A percentile compares a stretch with the other conserved stretches of the same genome.
These are phyloP conservation scores for Ophiostoma novo-ulmi DNA, from an alignment of 2,329 filamentous ascomycete species.

Conservation along the genomic window DNA sequence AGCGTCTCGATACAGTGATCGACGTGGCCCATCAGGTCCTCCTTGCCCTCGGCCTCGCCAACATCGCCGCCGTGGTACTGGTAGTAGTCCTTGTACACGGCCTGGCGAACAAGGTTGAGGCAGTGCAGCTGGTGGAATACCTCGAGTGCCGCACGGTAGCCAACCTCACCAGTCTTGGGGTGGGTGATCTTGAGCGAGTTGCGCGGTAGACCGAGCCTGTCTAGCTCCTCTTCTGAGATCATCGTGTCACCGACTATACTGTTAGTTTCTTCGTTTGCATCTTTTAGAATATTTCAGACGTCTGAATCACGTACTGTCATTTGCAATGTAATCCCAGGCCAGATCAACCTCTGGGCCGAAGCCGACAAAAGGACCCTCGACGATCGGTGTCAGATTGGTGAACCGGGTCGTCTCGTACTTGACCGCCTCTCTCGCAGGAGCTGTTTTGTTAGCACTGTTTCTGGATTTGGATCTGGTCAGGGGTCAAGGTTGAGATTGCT, in stretches of 20 bases:
- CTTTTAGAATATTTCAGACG: not conserved
- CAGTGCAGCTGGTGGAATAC: constrained; percentile 55
- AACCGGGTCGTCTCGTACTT: constrained; percentile 48
- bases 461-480: not conserved
- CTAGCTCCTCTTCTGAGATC: constrained; percentile 51
- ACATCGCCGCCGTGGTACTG: constrained; percentile 45
- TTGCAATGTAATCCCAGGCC: constrained; percentile 53
- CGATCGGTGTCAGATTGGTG: constrained; percentile 42
- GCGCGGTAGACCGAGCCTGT: constrained; percentile 48
- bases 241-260: constrained; percentile 54
- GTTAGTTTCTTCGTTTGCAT: not conserved
- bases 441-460: constrained; percentile 35
- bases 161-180: constrained; percentile 50
- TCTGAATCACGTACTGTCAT: constrained; percentile 34
- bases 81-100: constrained; percentile 49
- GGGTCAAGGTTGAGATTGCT: too few species aligned
- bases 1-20: constrained; percentile 53
- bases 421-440: constrained; percentile 42
- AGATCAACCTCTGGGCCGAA: constrained; percentile 52
- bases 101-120: constrained; percentile 45
- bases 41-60: constrained; percentile 35
- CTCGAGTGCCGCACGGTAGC: constrained; percentile 55
- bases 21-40: constrained; percentile 43
- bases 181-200: constrained; percentile 52
- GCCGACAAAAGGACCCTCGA: constrained; percentile 50